phyloP scores from a whole-genome alignment of 2,329 filamentous ascomycete species.

The Teratosphaeria destructans region DNA sequence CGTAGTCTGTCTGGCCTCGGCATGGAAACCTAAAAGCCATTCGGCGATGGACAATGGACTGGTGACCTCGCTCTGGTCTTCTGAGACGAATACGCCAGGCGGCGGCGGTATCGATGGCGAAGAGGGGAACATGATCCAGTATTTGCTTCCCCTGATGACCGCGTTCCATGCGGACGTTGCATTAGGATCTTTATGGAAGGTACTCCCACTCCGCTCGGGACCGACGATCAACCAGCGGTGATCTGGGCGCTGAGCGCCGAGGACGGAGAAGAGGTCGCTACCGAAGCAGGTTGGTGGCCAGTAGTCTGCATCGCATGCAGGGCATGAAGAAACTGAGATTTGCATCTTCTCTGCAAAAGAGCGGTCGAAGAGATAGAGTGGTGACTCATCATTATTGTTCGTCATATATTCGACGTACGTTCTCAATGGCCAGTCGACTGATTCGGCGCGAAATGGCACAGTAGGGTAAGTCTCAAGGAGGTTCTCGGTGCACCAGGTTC shows the following conservation, averaged over 20 bases:
- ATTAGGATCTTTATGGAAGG: conserved; percentile 79
- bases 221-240: conserved; percentile 90
- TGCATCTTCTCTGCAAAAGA: conserved; percentile 79
- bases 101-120: conserved; percentile 52
- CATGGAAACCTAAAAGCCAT: conserved; percentile 85
- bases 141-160: conserved; percentile 79
- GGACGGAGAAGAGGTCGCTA: conserved; percentile 69
- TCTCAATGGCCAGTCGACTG: conserved; percentile 81
- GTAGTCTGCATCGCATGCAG: conserved; percentile 48
- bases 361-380: conserved; percentile 84
- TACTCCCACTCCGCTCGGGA: conserved; percentile 76
- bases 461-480: conserved; percentile 55
- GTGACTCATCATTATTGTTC: conserved; percentile 72
- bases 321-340: conserved; percentile 41
- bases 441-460: conserved; percentile 74
- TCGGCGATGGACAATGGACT: conserved; percentile 93
- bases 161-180: conserved; percentile 84
- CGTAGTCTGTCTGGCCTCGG: conserved; percentile 61
- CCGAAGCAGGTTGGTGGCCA: conserved; percentile 78
- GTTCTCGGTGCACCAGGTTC: conserved; percentile 60
- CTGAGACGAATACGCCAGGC: conserved; percentile 80
- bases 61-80: conserved; percentile 86
- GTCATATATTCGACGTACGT: conserved; percentile 76
- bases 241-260: conserved; percentile 70
- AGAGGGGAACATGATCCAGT: conserved; percentile 97